Conservation (phyloP, 805 yeast genomes). For the Cyberlindnera japonica region DNA sequence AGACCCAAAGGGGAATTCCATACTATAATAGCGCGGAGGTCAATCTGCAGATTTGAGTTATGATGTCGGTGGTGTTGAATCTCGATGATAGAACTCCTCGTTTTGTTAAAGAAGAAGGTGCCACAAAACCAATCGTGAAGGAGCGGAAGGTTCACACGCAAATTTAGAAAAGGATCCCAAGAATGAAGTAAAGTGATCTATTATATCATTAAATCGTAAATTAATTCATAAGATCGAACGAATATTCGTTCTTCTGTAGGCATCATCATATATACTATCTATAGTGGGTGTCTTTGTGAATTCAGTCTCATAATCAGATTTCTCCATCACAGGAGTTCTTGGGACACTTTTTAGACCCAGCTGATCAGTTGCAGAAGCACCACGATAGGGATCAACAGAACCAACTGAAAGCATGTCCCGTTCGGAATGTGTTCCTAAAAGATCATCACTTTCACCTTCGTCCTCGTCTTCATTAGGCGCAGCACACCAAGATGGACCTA, state of each 20-base stretch:
- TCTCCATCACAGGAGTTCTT: background rate
- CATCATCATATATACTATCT: background rate
- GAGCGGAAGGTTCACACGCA: no score
- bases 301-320: background rate
- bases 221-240: slow-evolving; percentile 6
- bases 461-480: slow-evolving; percentile 32
- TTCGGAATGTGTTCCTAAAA: background rate
- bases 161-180: slow-evolving; percentile 4
- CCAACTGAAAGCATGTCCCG: background rate
- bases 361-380: background rate
- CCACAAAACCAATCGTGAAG: no score
- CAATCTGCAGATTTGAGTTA: no score
- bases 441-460: slow-evolving; percentile 7
- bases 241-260: background rate
- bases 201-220: background rate
- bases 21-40: background rate
- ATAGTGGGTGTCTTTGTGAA: background rate
- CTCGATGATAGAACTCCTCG: no score
- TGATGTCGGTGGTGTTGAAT: no score
- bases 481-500: slow-evolving; percentile 51
- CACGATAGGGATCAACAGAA: no score
- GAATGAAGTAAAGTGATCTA: background rate
- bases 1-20: background rate
- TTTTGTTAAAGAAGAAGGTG: no score
- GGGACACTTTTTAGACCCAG: background rate